Evolutionary conservation across 495 filamentous ascomycete species (phyloP), one percentile per base, ranked within the genome.

Genomic region (Aspergillus mulundensis): DNA sequence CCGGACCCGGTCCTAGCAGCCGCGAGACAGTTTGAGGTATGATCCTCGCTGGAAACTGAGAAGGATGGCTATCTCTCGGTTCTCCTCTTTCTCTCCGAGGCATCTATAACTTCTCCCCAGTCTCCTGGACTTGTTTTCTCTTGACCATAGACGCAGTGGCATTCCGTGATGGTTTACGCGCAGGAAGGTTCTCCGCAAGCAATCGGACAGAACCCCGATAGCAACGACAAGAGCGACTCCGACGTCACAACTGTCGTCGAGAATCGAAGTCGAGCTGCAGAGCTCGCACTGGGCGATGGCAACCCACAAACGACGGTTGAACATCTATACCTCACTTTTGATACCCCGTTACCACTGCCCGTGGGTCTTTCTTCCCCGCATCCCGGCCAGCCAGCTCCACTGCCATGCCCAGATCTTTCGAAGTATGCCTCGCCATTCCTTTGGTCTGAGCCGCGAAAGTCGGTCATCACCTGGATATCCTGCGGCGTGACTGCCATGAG

Each of bases 401-500:
- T 81, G 28, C 69, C 75, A 50, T 66, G 70, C 19, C 90, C 90
- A 10, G 77, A 89, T 66, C 77, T 95, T 12, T 76, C 75, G 16
- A 70, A 79, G 50, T 93, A 84, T 52, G 77, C 72, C 3, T 84
- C 87, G 32, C 92, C 91, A 0, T 87, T 90, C 61, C 77, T 79
- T 12, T 96, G 91, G 91, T 81, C 87, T 0, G 55, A 66, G 58
- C 71, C 70, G 19, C 82, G 84, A 34, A 96, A 96, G 64, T 77
- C 75, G 7, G 68, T 88, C 63, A 86, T 87, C 61, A 84, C 90
- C 15, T 79, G 73, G 65, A 77, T 96, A 28, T 87, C 87, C 1
- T 93, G 87, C 66, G 65, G 80, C 23, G 87, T 88, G 1, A 95
- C 91, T 0, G 80, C 81, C 7, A 70, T 93, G 58, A 89, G 90